Conservation (phyloP, 352 stramenopile species). For the Globisporangium nagaii region DNA sequence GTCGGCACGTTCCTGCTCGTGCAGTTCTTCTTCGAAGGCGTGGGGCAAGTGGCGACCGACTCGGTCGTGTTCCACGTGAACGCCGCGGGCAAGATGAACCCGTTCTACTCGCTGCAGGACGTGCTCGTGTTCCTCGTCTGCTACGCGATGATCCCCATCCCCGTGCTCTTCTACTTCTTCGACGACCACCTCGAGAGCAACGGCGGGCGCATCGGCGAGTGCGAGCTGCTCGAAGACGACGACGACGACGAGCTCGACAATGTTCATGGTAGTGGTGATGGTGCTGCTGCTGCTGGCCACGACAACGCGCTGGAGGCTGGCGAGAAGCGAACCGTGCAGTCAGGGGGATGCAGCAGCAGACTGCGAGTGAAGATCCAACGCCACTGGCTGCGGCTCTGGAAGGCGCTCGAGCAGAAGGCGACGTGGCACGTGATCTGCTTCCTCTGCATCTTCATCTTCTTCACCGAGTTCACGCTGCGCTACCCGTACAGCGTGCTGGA, state of each 20-base stretch:
- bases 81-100: constrained; percentile 3
- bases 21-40: constrained; percentile 27
- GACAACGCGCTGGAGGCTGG: too few species aligned
- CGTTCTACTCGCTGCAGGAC: constrained; percentile 23
- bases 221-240: constrained; percentile 17
- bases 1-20: constrained; percentile 27
- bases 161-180: constrained; percentile 28
- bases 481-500: constrained; percentile 32
- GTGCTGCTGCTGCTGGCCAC: too few species aligned
- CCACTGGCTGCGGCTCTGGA: constrained; percentile 32
- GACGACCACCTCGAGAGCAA: constrained; percentile 29
- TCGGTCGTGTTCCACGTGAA: constrained; percentile 24
- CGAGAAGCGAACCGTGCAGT: too few species aligned
- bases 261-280: constrained; percentile 11
- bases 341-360: too few species aligned
- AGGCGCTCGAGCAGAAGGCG: constrained; percentile 24
- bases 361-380: constrained; percentile 15
- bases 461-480: constrained; percentile 39
- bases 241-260: constrained; percentile 14
- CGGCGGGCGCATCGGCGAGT: constrained; percentile 17
- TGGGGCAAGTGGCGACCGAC: constrained; percentile 28
- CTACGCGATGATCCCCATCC: constrained; percentile 33
- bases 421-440: constrained; percentile 32
- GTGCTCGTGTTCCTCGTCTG: constrained; percentile 29
- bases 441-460: constrained; percentile 40